Evolutionary conservation across 2,329 filamentous ascomycete species (phyloP), one percentile per base, ranked within the genome.

Genomic region (Aureobasidium sp.): DNA sequence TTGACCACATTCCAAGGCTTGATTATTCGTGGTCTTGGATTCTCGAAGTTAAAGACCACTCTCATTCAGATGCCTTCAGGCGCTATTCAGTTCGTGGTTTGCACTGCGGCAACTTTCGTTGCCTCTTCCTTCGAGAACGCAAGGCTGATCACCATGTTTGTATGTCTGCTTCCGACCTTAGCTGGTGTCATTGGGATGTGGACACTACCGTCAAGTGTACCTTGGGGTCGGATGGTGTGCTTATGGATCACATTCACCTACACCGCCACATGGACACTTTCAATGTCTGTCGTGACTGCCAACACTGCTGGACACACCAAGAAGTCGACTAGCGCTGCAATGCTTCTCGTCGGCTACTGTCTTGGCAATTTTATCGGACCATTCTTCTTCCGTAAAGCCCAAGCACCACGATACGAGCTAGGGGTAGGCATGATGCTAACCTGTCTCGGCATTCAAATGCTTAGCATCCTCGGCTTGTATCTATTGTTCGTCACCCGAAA

Each of bases 291-390:
- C 89, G 7, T 84, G 82, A 26, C 76, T 88, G 41, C 82, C 15
- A 89, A 89, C 62, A 76, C 84, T 0, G 82, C 82, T 3, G 80
- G 80, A 1, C 80, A 80, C 64, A 85, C 82, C 13, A 85, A 84
- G 72, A 85, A 84, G 71, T 84, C 82, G 0, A 84, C 82, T 0
- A 78, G 82, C 0, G 80, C 80, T 0, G 81, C 82, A 0, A 75
- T 84, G 74, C 82, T 79, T 56, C 71, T 82, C 6, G 78, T 82
- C 47, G 76, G 74, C 5, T 82, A 81, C 63, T 80, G 78, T 60
- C 76, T 48, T 13, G 32, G 48, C 13, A 66, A 66, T 23, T 57
- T 66, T 34, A 51, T 62, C 9, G 61, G 61, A 37, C 61, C 61
- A 20, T 62, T 62, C 34, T 62, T 62, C 44, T 62, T 62, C 44